Evolutionary conservation across 1,139 yeast genomes (phyloP), one percentile per base, ranked within the genome.

Genomic region (Suhomyces terraborum): DNA sequence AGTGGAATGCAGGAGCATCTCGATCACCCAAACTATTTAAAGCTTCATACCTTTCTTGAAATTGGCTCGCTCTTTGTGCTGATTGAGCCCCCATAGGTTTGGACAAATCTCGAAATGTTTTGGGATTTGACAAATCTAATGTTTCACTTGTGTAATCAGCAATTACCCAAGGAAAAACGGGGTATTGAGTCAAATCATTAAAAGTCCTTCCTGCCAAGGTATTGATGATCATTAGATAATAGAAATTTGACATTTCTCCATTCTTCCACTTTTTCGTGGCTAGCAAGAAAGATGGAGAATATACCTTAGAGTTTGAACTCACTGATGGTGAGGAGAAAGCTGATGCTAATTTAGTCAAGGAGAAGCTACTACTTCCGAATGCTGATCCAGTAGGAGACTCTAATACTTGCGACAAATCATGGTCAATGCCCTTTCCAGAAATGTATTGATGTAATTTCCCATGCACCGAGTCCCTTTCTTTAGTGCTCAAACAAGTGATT

Each of bases 61-160:
- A 88, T 52, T 80, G 80, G 0, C 56, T 50, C 1, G 82, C 86
- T 43, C 96, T 69, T 2, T 66, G 67, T 3, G 61, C 58, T 1
- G 79, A 68, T 59, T 88, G 96, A 0, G 89, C 95, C 1, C 96
- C 96, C 95, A 88, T 87, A 2, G 96, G 96, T 53, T 84, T 86
- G 1, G 87, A 75, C 25, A 88, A 66, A 55, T 88, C 95, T 49
- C 96, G 68, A 54, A 76, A 88, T 0, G 82, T 66, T 10, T 67
- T 65, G 0, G 87, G 82, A 50, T 85, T 67, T 3, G 66, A 59
- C 25, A 88, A 64, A 56, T 88, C 89, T 14, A 88, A 64, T 5
- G 62, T 71, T 1, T 77, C 80, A 50, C 91, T 83, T 1, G 78
- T 71, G 55, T 88, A 87, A 56, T 88, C 95, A 0, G 94, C 82